These are phyloP conservation scores for Camelina sativa DNA, from an alignment of 345 rosid species.

Conservation along the genomic window DNA sequence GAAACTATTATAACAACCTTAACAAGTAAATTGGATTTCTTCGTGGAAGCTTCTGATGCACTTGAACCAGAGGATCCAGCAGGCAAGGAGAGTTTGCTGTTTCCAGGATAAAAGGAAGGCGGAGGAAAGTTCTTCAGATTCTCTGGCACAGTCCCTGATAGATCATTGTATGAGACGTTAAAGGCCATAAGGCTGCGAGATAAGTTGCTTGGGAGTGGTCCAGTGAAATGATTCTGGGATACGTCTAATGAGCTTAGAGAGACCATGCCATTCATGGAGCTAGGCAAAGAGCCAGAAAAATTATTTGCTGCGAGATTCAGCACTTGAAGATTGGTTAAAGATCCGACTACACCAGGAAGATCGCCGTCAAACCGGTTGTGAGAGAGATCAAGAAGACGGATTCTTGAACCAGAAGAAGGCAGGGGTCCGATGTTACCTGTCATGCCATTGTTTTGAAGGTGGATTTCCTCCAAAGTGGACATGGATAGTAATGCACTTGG, in stretches of 20 bases:
- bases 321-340: constrained; percentile 66
- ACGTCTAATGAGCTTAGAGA: constrained; percentile 70
- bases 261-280: constrained; percentile 69
- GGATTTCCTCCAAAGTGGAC: constrained; percentile 76
- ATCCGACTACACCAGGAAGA: constrained; percentile 73
- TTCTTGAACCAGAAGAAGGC: constrained; percentile 54
- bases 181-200: constrained; percentile 62
- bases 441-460: constrained; percentile 70
- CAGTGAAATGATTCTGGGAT: constrained; percentile 79
- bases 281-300: constrained; percentile 86
- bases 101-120: constrained; percentile 91
- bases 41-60: constrained; percentile 53
- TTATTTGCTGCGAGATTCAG: constrained; percentile 83
- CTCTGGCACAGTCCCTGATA: constrained; percentile 91
- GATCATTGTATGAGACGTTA: constrained; percentile 83
- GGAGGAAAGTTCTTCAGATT: constrained; percentile 72
- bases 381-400: constrained; percentile 82
- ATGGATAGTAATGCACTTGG: constrained; percentile 62
- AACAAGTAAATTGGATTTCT: constrained; percentile 56
- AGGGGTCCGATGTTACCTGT: constrained; percentile 59
- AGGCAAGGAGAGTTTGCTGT: constrained; percentile 62
- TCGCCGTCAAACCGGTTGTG: constrained; percentile 69
- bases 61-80: constrained; percentile 53
- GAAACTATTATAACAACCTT: constrained; percentile 76
- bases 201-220: constrained; percentile 77